Evolutionary conservation across 2,329 filamentous ascomycete genomes (phyloP), one percentile per base, ranked within the genome.

Genomic region (Teratosphaeria nubilosa): DNA sequence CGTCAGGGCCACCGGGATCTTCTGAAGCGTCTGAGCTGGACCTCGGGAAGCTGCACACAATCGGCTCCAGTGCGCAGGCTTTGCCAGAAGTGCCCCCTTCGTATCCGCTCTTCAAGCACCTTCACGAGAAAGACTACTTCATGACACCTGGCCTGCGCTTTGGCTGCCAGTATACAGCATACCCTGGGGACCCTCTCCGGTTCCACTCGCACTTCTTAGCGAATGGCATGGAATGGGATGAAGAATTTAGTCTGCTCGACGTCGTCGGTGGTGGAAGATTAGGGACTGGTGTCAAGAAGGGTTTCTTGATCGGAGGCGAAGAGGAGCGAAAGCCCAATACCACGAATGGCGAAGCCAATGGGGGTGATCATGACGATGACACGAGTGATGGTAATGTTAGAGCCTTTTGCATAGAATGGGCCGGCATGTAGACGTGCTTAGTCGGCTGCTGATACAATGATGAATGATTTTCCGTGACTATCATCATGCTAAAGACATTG

Each of bases 131-230:
- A 20, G 88, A 87, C 54, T 96, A 92, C 75, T 97, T 87, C 75
- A 85, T 94, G 69, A 91, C 91, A 57, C 94, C 94, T 1, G 94
- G 94, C 9, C 80, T 99, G 56, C 88, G 94, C 27, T 99, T 99
- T 68, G 94, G 94, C 27, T 95, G 91, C 66, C 85, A 94, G 68
- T 96, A 95, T 74, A 90, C 91, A 65, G 90, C 95, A 5, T 99
- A 99, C 68, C 94, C 94, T 0, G 94, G 94, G 52, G 94, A 99
- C 71, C 91, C 94, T 1, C 78, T 99, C 55, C 86, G 94, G 11
- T 99, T 95, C 72, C 94, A 99, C 73, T 94, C 90, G 52, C 94
- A 99, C 72, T 97, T 96, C 72, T 81, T 96, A 66, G 89, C 87
- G 7, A 87, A 86, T n/a, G 85, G 88, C 32, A 84, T 88, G 65